Evolutionary conservation across 768 basidiomycete genomes (phyloP).

Genomic region (Auriscalpium vulgare): DNA sequence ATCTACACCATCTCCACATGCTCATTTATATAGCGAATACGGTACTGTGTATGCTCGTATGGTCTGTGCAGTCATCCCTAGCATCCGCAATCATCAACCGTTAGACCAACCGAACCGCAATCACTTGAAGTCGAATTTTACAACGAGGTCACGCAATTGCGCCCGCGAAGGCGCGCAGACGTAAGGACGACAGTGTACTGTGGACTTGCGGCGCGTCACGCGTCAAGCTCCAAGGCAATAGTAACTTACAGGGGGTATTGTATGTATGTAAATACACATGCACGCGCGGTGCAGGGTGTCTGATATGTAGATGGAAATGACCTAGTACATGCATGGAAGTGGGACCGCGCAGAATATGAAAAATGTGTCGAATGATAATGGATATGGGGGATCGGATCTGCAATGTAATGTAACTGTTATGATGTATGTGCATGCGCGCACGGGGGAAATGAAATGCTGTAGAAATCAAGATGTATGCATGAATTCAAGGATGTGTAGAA

Average conservation of each 20-base stretch:
- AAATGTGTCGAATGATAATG: no score
- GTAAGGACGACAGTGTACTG: neutral
- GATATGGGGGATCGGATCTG: no score
- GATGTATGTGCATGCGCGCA: neutral
- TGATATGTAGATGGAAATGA: neutral
- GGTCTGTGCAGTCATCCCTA: no score
- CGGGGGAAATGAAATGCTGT: neutral
- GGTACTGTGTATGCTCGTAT: constrained; percentile 1
- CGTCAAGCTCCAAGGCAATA: neutral
- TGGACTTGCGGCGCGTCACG: neutral
- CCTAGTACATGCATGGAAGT: neutral
- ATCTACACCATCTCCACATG: neutral
- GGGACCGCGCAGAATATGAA: neutral
- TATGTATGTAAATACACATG: neutral
- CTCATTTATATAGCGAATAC: constrained; percentile 14
- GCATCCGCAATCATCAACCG: no score
- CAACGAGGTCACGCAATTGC: no score
- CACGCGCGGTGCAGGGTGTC: neutral
- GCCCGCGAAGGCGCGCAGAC: no score
- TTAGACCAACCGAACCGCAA: no score
- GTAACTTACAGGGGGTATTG: neutral
- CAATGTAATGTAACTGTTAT: neutral
- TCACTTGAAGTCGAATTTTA: no score
- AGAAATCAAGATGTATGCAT: neutral
- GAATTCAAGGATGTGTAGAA: neutral